Percentiles rank a stretch among this genome's conserved stretches.
These are phyloP conservation scores for Furcasterigmium sp. DNA, from an alignment of 2,329 filamentous ascomycete species.

Conservation along the genomic window DNA sequence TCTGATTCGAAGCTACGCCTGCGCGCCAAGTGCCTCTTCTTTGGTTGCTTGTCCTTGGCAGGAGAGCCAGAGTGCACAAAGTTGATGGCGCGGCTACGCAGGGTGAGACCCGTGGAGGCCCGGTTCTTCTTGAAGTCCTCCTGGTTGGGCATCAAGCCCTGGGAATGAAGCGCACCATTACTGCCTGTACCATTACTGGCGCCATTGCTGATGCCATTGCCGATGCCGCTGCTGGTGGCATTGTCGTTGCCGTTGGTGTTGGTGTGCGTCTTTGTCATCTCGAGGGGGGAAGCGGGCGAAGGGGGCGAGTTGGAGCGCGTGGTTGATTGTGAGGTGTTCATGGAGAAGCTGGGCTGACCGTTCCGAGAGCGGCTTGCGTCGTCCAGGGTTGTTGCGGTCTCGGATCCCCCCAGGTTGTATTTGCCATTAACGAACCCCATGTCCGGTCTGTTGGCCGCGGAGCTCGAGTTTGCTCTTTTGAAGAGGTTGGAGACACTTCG, in stretches of 20 bases:
- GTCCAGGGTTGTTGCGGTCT: slow-evolving; percentile 9
- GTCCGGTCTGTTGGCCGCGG: slow-evolving; percentile 16
- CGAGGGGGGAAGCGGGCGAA: slow-evolving; percentile 41
- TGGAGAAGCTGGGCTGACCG: slow-evolving; percentile 27
- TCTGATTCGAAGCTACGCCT: slow-evolving; percentile 42
- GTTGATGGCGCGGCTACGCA: slow-evolving; percentile 43
- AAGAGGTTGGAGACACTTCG: slow-evolving; percentile 47
- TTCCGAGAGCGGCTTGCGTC: slow-evolving; percentile 7
- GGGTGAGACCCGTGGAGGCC: slow-evolving; percentile 42
- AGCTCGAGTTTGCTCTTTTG: slow-evolving; percentile 33
- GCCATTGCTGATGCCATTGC: too few relatives aligned
- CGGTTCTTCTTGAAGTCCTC: slow-evolving; percentile 47
- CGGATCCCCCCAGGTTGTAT: slow-evolving; percentile 14
- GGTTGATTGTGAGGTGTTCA: slow-evolving; percentile 38
- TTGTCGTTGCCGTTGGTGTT: slow-evolving; percentile 14
- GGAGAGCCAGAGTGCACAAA: slow-evolving; percentile 30
- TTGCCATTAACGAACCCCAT: slow-evolving; percentile 13
- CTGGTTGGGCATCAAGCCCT: slow-evolving; percentile 30
- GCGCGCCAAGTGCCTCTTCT: slow-evolving; percentile 14
- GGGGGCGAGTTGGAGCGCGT: slow-evolving; percentile 45
- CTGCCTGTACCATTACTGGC: too few relatives aligned
- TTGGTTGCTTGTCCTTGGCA: slow-evolving; percentile 19
- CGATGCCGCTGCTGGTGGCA: neutral
- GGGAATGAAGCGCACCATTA: too few relatives aligned
- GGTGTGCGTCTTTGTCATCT: slow-evolving; percentile 26